phyloP scores from a whole-genome alignment of 1,284 basidiomycete genomes.

The Fomitopsis pinicola region DNA sequence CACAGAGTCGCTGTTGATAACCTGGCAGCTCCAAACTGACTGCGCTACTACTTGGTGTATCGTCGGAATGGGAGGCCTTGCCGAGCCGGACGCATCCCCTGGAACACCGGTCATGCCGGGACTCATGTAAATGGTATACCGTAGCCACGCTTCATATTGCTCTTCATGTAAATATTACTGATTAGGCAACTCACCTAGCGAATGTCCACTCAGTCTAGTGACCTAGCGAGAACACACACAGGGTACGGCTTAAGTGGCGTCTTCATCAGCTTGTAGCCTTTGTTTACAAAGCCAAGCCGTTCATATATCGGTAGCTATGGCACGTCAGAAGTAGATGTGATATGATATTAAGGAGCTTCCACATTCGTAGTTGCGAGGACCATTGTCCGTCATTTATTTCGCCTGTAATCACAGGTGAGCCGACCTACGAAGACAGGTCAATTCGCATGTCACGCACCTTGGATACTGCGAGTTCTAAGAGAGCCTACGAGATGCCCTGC shows the following conservation, averaged over 20 bases:
- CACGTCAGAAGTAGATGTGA: not conserved
- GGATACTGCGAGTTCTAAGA: conserved; percentile 10
- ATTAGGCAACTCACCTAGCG: no score
- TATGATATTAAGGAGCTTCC: not conserved
- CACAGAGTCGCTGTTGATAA: no score
- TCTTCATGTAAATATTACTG: no score
- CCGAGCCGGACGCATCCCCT: no score
- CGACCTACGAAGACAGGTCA: not conserved
- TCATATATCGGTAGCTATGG: not conserved
- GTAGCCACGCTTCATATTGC: no score
- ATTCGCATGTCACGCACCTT: conserved; percentile 2
- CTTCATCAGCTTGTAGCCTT: not conserved
- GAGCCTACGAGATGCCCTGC: conserved; percentile 8
- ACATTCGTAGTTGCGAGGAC: not conserved
- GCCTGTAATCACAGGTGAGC: not conserved
- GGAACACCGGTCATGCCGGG: no score
- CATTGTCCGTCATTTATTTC: not conserved
- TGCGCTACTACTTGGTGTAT: no score
- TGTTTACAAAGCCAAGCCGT: not conserved
- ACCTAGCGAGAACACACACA: not conserved
- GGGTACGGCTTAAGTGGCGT: not conserved
- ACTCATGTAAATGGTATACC: no score
- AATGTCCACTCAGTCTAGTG: not conserved
- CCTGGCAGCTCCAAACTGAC: no score
- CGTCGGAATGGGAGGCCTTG: no score